phyloP scores from a whole-genome alignment of 345 rosid genomes.

The Limnanthes douglasii region DNA sequence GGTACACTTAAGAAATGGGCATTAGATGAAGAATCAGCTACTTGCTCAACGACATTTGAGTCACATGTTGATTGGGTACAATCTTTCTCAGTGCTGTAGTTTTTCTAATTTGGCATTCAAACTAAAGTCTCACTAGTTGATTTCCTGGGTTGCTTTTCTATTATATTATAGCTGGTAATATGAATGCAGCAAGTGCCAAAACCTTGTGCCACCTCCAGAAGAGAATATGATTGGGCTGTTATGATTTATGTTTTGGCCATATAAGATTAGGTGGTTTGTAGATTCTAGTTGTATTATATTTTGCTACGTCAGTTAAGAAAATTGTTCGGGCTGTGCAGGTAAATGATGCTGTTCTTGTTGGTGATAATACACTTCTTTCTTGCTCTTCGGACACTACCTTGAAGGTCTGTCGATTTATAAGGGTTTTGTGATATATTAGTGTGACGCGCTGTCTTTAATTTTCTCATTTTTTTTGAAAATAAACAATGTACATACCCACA shows the following conservation, averaged over 20 bases:
- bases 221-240: too few relatives aligned
- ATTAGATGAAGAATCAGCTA: conserved; percentile 46
- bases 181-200: too few relatives aligned
- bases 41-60: conserved; percentile 91
- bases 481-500: too few relatives aligned
- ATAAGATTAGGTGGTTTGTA: too few relatives aligned
- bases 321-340: conserved; percentile 53
- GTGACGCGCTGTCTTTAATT: too few relatives aligned
- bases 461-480: too few relatives aligned
- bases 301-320: neutral
- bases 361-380: conserved; percentile 79
- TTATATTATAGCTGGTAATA: too few relatives aligned
- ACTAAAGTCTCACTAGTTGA: too few relatives aligned
- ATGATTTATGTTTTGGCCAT: too few relatives aligned
- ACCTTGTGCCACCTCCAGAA: too few relatives aligned
- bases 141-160: too few relatives aligned
- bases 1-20: conserved; percentile 96
- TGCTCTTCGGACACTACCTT: conserved; percentile 94
- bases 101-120: conserved; percentile 5
- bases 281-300: too few relatives aligned
- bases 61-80: conserved; percentile 99
- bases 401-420: conserved; percentile 39
- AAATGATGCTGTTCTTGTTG: conserved; percentile 69
- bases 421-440: conserved; percentile 2
- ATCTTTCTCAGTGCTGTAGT: conserved; percentile 3